Conservation (phyloP, 225 moss, liverwort and hornwort species). For the Takakia lepidozioides region DNA sequence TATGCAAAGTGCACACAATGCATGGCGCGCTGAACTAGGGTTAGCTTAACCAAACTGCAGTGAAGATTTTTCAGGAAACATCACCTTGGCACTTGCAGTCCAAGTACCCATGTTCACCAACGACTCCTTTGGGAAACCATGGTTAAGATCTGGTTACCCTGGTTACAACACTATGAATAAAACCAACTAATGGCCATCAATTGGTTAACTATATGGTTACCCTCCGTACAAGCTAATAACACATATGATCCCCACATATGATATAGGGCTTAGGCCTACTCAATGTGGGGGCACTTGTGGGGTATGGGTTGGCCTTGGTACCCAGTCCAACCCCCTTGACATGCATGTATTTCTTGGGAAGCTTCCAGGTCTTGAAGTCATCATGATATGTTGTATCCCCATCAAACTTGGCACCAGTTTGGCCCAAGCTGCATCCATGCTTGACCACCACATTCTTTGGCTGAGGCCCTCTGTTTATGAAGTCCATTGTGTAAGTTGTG, state of each 20-base stretch:
- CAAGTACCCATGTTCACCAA: too few species aligned
- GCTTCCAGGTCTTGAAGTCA: conserved; percentile 32
- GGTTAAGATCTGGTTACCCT: too few species aligned
- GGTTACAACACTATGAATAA: too few species aligned
- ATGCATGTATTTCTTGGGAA: conserved; percentile 16
- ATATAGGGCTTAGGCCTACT: conserved; percentile 15
- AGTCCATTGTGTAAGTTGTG: conserved; percentile 16
- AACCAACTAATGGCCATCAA: too few species aligned
- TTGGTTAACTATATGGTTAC: too few species aligned
- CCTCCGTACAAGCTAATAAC: too few species aligned
- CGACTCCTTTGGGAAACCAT: too few species aligned
- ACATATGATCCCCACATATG: conserved; percentile 49
- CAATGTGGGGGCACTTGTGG: conserved; percentile 4
- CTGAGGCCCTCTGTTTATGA: conserved; percentile 8
- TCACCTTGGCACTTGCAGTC: too few species aligned
- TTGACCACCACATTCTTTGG: not conserved
- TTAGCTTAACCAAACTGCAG: too few species aligned
- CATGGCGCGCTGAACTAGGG: too few species aligned
- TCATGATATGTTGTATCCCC: conserved; percentile 29
- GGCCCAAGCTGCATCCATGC: conserved; percentile 25
- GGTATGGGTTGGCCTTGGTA: conserved; percentile 12
- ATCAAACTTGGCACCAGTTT: conserved; percentile 28
- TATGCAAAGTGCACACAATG: too few species aligned
- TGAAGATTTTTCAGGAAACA: too few species aligned
- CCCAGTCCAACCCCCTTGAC: conserved; percentile 6